Evolutionary conservation across 1,284 basidiomycete species (phyloP).

Genomic region (Heterobasidion occidentale): DNA sequence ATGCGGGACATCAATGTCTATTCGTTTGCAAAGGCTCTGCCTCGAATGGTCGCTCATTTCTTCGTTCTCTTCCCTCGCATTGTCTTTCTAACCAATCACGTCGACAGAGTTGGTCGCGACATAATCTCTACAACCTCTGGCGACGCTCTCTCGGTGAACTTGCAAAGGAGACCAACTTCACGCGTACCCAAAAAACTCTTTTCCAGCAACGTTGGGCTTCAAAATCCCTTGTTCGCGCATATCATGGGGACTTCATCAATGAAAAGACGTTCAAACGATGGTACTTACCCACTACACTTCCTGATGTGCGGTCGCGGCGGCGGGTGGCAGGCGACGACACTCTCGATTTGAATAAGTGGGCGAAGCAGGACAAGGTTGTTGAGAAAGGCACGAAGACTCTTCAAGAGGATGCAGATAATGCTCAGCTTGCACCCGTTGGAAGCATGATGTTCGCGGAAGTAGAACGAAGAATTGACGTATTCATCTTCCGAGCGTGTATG

Average conservation of each 20-base stretch:
- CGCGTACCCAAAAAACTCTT: constrained; percentile 53
- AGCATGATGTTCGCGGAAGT: constrained; percentile 90
- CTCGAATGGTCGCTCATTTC: constrained; percentile 32
- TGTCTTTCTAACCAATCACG: neutral
- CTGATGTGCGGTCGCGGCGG: constrained; percentile 68
- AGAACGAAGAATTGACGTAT: constrained; percentile 90
- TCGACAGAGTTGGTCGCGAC: constrained; percentile 73
- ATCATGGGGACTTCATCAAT: constrained; percentile 94
- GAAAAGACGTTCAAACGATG: constrained; percentile 93
- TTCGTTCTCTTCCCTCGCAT: constrained; percentile 5
- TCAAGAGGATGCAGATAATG: constrained; percentile 35
- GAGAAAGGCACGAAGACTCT: constrained; percentile 38
- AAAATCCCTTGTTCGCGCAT: constrained; percentile 87
- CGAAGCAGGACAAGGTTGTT: constrained; percentile 38
- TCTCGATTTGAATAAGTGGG: constrained; percentile 39
- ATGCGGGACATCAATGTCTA: constrained; percentile 35
- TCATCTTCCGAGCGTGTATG: constrained; percentile 90
- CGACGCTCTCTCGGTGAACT: constrained; percentile 41
- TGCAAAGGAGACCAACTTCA: constrained; percentile 45
- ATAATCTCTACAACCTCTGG: constrained; percentile 68
- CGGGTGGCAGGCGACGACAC: constrained; percentile 31
- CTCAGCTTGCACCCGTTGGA: constrained; percentile 68
- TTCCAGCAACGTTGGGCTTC: constrained; percentile 92
- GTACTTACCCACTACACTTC: constrained; percentile 85
- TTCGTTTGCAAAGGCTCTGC: constrained; percentile 29